Percentiles rank a stretch among this genome's conserved stretches.
Conservation (phyloP, 2,329 filamentous ascomycete species). For the Pyrenochaeta sp. region DNA sequence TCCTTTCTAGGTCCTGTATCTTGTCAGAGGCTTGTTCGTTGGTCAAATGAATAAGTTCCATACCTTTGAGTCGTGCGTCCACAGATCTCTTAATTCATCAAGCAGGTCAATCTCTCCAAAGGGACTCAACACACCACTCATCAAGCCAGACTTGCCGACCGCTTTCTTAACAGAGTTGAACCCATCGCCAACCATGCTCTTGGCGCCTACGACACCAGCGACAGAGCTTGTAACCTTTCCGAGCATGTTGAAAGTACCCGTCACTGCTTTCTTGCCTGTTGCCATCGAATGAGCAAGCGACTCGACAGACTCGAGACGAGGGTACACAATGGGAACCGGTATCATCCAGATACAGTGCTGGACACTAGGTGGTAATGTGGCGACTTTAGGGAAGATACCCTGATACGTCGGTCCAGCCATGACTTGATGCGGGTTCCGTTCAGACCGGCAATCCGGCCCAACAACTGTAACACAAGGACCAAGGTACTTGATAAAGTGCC, state of each 20-base stretch:
- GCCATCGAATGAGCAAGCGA: slow-evolving; percentile 89
- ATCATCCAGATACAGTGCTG: slow-evolving; percentile 98
- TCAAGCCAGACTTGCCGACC: slow-evolving; percentile 91
- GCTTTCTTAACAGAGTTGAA: slow-evolving; percentile 97
- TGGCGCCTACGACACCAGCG: slow-evolving; percentile 93
- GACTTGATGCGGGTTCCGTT: slow-evolving; percentile 88
- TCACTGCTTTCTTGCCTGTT: slow-evolving; percentile 95
- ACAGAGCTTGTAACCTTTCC: slow-evolving; percentile 96
- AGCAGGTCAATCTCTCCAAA: slow-evolving; percentile 96
- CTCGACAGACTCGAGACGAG: slow-evolving; percentile 89
- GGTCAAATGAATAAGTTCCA: slow-evolving; percentile 2
- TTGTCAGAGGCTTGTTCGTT: slow-evolving; percentile 12
- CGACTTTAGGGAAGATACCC: slow-evolving; percentile 94
- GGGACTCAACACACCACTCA: slow-evolving; percentile 94
- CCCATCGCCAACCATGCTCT: slow-evolving; percentile 88
- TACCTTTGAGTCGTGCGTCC: slow-evolving; percentile 96
- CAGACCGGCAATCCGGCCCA: slow-evolving; percentile 89
- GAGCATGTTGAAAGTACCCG: slow-evolving; percentile 93
- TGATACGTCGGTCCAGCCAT: slow-evolving; percentile 97
- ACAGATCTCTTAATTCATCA: slow-evolving; percentile 94
- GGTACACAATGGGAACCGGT: slow-evolving; percentile 89
- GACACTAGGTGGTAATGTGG: slow-evolving; percentile 86
- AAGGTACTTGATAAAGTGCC: slow-evolving; percentile 98
- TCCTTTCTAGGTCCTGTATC: slow-evolving; percentile 83
- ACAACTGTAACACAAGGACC: slow-evolving; percentile 90